These are phyloP conservation scores for Capsicum rhomboideum DNA, from an alignment of 257 asterid genomes.

Conservation along the genomic window DNA sequence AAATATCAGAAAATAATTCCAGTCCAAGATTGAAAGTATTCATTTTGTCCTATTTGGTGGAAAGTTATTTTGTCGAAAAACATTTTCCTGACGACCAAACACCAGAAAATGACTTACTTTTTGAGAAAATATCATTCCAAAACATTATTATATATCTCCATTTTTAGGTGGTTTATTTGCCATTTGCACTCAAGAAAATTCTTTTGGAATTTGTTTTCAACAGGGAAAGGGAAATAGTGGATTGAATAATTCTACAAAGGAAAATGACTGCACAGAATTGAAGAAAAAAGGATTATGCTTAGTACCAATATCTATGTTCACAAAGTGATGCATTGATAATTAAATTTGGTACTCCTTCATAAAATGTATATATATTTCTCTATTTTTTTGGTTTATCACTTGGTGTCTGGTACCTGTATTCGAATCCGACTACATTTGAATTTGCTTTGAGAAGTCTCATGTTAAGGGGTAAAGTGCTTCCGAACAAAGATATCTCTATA, in stretches of 20 bases:
- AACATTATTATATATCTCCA: too few relatives aligned
- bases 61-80: too few relatives aligned
- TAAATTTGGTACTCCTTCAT: not conserved
- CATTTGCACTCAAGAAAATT: not conserved
- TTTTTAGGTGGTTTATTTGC: too few relatives aligned
- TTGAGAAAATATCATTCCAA: too few relatives aligned
- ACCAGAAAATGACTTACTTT: too few relatives aligned
- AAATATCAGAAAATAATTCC: too few relatives aligned
- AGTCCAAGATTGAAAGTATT: too few relatives aligned
- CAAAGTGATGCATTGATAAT: not conserved
- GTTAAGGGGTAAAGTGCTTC: not conserved
- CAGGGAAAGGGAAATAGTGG: constrained; percentile 27
- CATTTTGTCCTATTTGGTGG: too few relatives aligned
- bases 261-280: constrained; percentile 18
- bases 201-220: not conserved
- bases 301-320: constrained; percentile 9
- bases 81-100: too few relatives aligned
- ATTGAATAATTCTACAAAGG: constrained; percentile 10
- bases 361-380: not conserved
- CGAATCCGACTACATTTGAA: accelerated
- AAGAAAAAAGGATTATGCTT: constrained; percentile 33
- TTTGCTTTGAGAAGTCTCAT: accelerated
- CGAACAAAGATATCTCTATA: not conserved
- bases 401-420: not conserved
- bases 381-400: not conserved